These are phyloP conservation scores for Raddia distichophylla DNA, from an alignment of 176 grass and related monocot species.

Conservation along the genomic window DNA sequence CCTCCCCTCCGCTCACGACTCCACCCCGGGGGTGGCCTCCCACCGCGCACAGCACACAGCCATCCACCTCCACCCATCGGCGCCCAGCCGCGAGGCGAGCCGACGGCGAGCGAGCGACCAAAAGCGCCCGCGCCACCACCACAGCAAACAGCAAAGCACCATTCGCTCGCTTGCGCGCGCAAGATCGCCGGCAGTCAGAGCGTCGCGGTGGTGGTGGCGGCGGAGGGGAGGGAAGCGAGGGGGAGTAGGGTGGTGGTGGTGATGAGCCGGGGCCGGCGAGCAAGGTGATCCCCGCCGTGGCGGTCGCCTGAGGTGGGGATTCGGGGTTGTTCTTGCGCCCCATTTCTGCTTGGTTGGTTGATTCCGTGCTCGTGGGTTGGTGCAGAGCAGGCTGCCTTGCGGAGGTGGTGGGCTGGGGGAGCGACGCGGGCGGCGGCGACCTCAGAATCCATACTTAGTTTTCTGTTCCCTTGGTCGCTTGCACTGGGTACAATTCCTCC, in stretches of 20 bases:
- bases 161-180: background rate
- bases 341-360: slow-evolving; percentile 18
- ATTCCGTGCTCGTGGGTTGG: background rate
- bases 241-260: slow-evolving; percentile 30
- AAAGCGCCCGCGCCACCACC: background rate
- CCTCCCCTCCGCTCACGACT: background rate
- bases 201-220: slow-evolving; percentile 2
- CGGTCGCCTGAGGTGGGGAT: slow-evolving; percentile 55
- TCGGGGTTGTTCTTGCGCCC: background rate
- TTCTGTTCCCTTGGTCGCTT: background rate
- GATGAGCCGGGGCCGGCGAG: slow-evolving; percentile 28
- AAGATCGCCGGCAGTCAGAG: slow-evolving; percentile 24
- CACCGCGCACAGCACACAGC: slow-evolving; percentile 29
- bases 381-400: slow-evolving; percentile 42
- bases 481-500: background rate
- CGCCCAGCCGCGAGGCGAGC: background rate
- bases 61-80: background rate
- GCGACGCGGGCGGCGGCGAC: slow-evolving; percentile 21
- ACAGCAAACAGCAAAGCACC: slow-evolving; percentile 24
- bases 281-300: slow-evolving; percentile 48
- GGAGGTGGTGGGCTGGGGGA: slow-evolving; percentile 26
- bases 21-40: background rate
- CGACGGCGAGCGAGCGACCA: background rate
- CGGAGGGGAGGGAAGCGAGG: background rate
- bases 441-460: slow-evolving; percentile 17